Evolutionary conservation across 2,329 filamentous ascomycete species (phyloP), one percentile per base, ranked within the genome.

Genomic region (Xylaria hypoxylon): DNA sequence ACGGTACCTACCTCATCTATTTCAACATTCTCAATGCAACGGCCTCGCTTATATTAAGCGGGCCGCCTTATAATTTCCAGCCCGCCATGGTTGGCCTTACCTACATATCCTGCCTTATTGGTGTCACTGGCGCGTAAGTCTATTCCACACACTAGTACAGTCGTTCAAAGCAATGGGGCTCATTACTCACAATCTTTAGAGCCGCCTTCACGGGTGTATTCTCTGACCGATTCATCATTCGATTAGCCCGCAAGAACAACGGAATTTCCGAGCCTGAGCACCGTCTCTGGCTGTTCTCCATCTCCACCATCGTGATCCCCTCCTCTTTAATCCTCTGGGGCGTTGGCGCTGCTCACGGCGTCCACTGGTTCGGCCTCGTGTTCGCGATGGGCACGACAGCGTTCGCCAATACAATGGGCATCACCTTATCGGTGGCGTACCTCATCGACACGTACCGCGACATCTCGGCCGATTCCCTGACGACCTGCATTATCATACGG

Each of bases 21-120:
- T 82, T 81, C 73, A 81, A 80, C 65, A 79, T 82, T 2, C 74
- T 81, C n/a, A 81, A 81, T 48, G 80, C 79, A 65, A 84, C 77
- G 1, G 79, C 76, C 22, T 84, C 76, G 31, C 79, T 81, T 28
- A 78, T 82, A 7, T 73, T 82, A 0, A 77, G 77, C 0, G 76
- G 74, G 0, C 62, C 73, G 0, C 79, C 80, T 0, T 82, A 82
- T 65, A 77, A 78, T 68, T 82, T 82, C 55, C 69, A 70, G 4
- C 73, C 80, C 0, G 79, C 78, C 1, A 77, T 80, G 64, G 79
- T 82, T 5, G 80, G 80, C 0, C 64, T 82, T 1, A 77, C 74
- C 22, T 82, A 82, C 61, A 44, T 80, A 1, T 76, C 80, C 1
- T 80, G 78, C 62, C 62, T 78, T 4, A 64, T 82, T 1, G 79